phyloP scores from a whole-genome alignment of 2,329 filamentous ascomycete species.

The Colletotrichum cereale region DNA sequence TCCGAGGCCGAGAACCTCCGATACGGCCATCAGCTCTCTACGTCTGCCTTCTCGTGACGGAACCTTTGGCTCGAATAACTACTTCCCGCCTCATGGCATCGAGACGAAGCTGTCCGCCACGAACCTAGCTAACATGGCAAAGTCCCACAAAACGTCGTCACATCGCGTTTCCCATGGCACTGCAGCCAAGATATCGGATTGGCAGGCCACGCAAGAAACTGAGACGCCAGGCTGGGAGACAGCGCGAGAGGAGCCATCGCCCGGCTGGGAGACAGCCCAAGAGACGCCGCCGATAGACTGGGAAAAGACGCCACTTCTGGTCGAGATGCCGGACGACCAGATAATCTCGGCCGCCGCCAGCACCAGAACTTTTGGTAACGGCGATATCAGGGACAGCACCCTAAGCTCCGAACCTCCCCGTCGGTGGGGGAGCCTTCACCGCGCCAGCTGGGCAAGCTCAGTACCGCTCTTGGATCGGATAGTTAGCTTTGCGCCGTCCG shows the following conservation, averaged over 20 bases:
- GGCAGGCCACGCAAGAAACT: slow-evolving; percentile 28
- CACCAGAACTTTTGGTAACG: not conserved
- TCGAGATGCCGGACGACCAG: slow-evolving; percentile 6
- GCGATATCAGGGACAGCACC: slow-evolving; percentile 30
- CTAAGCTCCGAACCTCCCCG: slow-evolving; percentile 34
- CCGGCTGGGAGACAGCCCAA: slow-evolving; percentile 28
- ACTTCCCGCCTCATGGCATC: not conserved
- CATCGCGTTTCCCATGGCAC: not conserved
- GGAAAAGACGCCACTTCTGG: slow-evolving; percentile 10
- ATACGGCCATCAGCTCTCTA: slow-evolving; percentile 37
- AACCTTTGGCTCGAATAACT: slow-evolving; percentile 15
- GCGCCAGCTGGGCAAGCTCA: slow-evolving; percentile 41
- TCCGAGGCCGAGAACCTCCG: slow-evolving; percentile 31
- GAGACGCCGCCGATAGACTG: slow-evolving; percentile 28
- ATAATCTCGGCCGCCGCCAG: not conserved
- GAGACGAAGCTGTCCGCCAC: slow-evolving; percentile 31
- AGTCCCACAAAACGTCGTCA: not conserved
- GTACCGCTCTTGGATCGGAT: slow-evolving; percentile 40
- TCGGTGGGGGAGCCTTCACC: slow-evolving; percentile 37
- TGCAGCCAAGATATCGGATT: slow-evolving; percentile 31
- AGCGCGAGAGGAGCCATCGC: slow-evolving; percentile 24
- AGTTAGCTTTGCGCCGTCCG: slow-evolving; percentile 40
- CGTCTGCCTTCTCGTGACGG: slow-evolving; percentile 40
- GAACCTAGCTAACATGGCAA: slow-evolving; percentile 34
- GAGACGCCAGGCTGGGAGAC: slow-evolving; percentile 35